These are phyloP conservation scores for Didymella exigua DNA, from an alignment of 2,329 filamentous ascomycete species.

Conservation along the genomic window DNA sequence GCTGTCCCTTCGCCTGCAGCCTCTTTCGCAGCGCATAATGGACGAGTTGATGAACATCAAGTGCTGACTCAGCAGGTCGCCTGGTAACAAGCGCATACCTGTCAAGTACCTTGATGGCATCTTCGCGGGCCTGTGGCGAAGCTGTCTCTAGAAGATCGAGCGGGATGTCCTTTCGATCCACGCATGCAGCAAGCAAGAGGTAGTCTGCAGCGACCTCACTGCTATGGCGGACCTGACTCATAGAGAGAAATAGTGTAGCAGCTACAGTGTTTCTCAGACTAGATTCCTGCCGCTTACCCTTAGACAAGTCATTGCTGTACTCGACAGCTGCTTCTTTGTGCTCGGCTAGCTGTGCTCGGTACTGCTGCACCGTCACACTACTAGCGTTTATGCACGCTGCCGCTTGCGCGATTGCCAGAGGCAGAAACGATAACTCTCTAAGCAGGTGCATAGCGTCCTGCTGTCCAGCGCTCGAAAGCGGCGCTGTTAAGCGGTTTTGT, in stretches of 20 bases:
- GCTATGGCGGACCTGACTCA: slow-evolving; percentile 36
- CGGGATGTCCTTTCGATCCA: slow-evolving; percentile 35
- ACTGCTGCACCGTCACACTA: slow-evolving; percentile 17
- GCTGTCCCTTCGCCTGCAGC: slow-evolving; percentile 12
- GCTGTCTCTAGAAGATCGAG: slow-evolving; percentile 24
- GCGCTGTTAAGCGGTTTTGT: slow-evolving; percentile 16
- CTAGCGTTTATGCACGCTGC: slow-evolving; percentile 24
- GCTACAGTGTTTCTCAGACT: slow-evolving; percentile 48
- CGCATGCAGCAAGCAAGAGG: slow-evolving; percentile 49
- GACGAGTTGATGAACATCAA: slow-evolving; percentile 24
- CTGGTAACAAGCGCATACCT: slow-evolving; percentile 22
- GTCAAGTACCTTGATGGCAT: slow-evolving; percentile 21
- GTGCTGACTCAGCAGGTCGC: slow-evolving; percentile 17
- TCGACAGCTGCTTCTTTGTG: slow-evolving; percentile 38
- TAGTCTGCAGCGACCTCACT: slow-evolving; percentile 43
- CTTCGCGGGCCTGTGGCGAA: slow-evolving; percentile 13
- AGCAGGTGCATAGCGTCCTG: too few relatives aligned
- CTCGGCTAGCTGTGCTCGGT: slow-evolving; percentile 15
- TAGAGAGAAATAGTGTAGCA: slow-evolving; percentile 51
- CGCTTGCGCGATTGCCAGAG: slow-evolving; percentile 27
- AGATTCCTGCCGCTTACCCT: slow-evolving; percentile 16
- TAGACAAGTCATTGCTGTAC: slow-evolving; percentile 45
- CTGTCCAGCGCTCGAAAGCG: slow-evolving; percentile 13
- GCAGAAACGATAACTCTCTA: slow-evolving; percentile 25
- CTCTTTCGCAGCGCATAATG: slow-evolving; percentile 15